These are phyloP conservation scores for Microcera coccophila DNA, from an alignment of 2,329 filamentous ascomycete genomes.

Conservation along the genomic window DNA sequence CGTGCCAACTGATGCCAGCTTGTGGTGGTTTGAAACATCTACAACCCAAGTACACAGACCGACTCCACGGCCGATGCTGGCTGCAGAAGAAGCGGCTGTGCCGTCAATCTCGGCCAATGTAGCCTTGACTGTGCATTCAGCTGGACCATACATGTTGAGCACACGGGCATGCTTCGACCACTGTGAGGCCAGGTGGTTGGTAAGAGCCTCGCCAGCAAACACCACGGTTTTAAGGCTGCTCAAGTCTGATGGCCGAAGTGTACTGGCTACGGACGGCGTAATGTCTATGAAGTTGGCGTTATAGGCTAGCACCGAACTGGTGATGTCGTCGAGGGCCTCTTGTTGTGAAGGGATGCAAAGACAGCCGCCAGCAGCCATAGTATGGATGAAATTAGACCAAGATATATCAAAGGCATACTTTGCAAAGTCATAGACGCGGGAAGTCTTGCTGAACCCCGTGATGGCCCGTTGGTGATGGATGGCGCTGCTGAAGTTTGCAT, in stretches of 20 bases:
- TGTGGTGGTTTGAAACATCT: constrained; percentile 25
- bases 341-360: constrained; percentile 18
- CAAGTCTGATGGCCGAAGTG: constrained; percentile 10
- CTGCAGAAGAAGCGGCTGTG: neutral
- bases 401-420: constrained; percentile 18
- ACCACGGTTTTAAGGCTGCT: constrained; percentile 7
- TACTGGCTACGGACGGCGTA: constrained; percentile 11
- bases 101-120: neutral
- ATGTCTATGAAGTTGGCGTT: constrained; percentile 5
- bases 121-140: constrained; percentile 10
- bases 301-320: constrained; percentile 1
- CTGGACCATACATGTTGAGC: constrained; percentile 17
- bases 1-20: constrained; percentile 28
- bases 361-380: constrained; percentile 13
- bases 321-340: constrained; percentile 10
- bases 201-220: constrained; percentile 15
- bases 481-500: constrained; percentile 4
- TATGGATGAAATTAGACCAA: constrained; percentile 8
- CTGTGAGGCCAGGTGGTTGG: neutral
- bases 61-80: constrained; percentile 6
- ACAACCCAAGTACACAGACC: constrained; percentile 28
- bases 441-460: constrained; percentile 1
- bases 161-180: constrained; percentile 9
- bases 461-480: constrained; percentile 1
- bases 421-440: constrained; percentile 10